A percentile compares a stretch with the other conserved stretches of the same genome.
Evolutionary conservation across 306 rosid species (phyloP).

Genomic region (Sicyos baderoa): DNA sequence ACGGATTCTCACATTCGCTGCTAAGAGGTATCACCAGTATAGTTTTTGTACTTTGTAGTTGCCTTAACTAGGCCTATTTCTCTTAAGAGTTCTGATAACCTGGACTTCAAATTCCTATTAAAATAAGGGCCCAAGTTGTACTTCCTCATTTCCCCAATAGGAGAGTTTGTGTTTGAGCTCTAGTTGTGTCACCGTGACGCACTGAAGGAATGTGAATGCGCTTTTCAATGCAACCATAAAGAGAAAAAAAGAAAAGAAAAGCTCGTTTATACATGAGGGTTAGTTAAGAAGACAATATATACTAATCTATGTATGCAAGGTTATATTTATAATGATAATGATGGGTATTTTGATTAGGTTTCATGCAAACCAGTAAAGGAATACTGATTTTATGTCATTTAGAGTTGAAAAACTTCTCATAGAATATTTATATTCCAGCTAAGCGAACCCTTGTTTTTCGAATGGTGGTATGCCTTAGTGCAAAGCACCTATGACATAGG

Average conservation of each 20-base stretch:
- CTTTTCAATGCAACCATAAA: neutral
- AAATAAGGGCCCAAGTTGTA: constrained; percentile 7
- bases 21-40: constrained; percentile 55
- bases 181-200: neutral
- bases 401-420: neutral
- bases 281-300: neutral
- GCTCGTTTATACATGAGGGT: neutral
- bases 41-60: neutral
- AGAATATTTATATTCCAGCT: neutral
- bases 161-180: neutral
- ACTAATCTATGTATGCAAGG: neutral
- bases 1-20: constrained; percentile 93
- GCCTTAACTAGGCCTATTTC: constrained; percentile 8
- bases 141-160: neutral
- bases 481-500: constrained; percentile 1
- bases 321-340: neutral
- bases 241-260: neutral
- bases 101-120: constrained; percentile 1
- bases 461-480: neutral
- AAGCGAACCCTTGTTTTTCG: neutral
- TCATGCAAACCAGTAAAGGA: neutral
- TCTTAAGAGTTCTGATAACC: neutral
- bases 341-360: neutral
- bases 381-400: neutral
- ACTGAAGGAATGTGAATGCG: neutral